Evolutionary conservation across 306 rosid genomes (phyloP), one percentile per base, ranked within the genome.

Genomic region (Vachellia collinsii): DNA sequence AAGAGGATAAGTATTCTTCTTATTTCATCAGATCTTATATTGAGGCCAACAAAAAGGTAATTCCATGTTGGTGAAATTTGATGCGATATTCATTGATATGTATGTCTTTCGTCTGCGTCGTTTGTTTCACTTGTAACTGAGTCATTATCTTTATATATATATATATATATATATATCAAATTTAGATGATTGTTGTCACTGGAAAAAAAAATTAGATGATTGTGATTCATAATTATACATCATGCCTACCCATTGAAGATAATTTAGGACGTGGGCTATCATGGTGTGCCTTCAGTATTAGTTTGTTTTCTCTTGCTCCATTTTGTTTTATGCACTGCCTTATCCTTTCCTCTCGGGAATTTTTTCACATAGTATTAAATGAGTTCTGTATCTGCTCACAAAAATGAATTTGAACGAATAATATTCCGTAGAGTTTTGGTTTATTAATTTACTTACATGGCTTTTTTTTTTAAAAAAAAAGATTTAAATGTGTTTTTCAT

Each of bases 41-140:
- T 61, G 92, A 91, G 85, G 91, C 89, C 83, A 91, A 91, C 44
- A 85, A 88, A 81, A 91, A 91, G 91, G 92, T 87, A 83, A 19
- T 29, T 29, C 37, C 46, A 29, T 72, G 25, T 50, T 25, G 56
- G n/a, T n/a, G 58, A 46, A 67, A 39, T 39, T 43, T 42, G 54
- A 67, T 67, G 48, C 29, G 23, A 11, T 4, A 23, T 69, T 42
- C 23, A 5, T 20, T 43, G 54, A 53, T 68, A 19, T n/a, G n/a
- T 22, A 69, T 0, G 36, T 43, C n/a, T n/a, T n/a, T n/a, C n/a
- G n/a, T n/a, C n/a, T n/a, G n/a, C n/a, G n/a, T n/a, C n/a, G n/a
- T 20, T 8, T 34, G 12, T 10, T 43, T 20, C n/a, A 41, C 73
- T 68, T 41, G 36, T 3, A 29, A 68, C 5, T 20, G 8, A 10